Base-by-base conservation (phyloP, 139 green algal species). In the Eudorina sp. region DNA sequence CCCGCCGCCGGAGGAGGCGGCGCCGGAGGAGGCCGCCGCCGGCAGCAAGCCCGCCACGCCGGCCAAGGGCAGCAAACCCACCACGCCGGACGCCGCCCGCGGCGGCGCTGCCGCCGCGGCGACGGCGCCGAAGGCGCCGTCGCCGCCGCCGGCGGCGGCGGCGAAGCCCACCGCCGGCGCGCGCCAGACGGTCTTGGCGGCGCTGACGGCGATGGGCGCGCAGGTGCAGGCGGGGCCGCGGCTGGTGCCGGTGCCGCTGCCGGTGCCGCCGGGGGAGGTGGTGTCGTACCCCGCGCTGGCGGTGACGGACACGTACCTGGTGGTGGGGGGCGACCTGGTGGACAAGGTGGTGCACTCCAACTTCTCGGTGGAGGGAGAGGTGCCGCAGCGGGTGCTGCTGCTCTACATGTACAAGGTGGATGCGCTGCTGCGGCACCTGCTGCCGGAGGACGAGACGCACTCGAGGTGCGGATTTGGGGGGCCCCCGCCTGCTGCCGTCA, bases 351-450 rank as follows among this genome's bases (percentile, higher is more conserved):
- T 88, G 1, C 27, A 43, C 51, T 34, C 5, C 68, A 72, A 73
- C 48, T 88, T 88, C 13, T 48, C 68, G 25, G 83, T 80, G 29
- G 83, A 69, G 16, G 36, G 55, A 19, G 68, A 25, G 3, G 48
- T 58, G 25, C 83, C 68, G 5, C 25, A 72, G 83, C 83, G 68
- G 29, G 68, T 81, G 25, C 36, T 53, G 40, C 66, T 72, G 68
- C 83, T 88, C 48, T 88, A 88, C 83, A 81, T 88, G 83, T 88
- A 72, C 68, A 88, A 88, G 69, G 70, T 93, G 34, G 90, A 93
- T n/a, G 90, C 90, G 8, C 81, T 91, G 29, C 45, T 88, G 25
- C 84, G 90, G 23, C 78, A 89, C 72, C 77, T 93, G 45, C 70
- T 92, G 58, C 90, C 90, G 0, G 79, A 89, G 31, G 88, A 91